phyloP scores from a whole-genome alignment of 768 basidiomycete species.

The Calocera cornea region DNA sequence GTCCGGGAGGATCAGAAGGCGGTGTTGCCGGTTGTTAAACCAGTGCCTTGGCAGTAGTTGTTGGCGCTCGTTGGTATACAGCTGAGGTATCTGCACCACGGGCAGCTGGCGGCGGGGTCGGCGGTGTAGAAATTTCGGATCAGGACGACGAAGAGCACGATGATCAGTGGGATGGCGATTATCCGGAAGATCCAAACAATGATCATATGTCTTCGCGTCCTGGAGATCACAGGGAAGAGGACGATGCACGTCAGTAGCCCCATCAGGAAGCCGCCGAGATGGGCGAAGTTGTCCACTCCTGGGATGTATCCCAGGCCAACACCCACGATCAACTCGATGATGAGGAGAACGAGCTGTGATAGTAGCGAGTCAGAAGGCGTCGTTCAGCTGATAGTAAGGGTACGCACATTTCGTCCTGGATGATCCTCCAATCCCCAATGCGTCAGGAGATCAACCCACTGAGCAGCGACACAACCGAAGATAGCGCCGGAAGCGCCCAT shows the following conservation, averaged over 20 bases:
- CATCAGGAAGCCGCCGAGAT: constrained; percentile 78
- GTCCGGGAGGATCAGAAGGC: constrained; percentile 5
- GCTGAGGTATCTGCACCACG: constrained; percentile 78
- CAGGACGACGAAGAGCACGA: constrained; percentile 72
- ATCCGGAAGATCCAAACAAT: constrained; percentile 64
- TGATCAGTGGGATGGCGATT: constrained; percentile 55
- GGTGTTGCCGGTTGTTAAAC: constrained; percentile 6
- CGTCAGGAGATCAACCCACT: constrained; percentile 75
- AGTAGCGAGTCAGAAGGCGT: neutral
- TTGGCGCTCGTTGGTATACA: constrained; percentile 61
- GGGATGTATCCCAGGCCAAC: constrained; percentile 57
- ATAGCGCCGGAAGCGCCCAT: constrained; percentile 89
- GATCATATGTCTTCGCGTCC: constrained; percentile 53
- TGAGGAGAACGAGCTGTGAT: constrained; percentile 62
- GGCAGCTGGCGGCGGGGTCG: constrained; percentile 73
- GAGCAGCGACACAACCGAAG: constrained; percentile 69
- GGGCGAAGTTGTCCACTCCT: constrained; percentile 89
- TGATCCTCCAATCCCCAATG: constrained; percentile 85
- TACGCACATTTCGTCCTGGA: constrained; percentile 59
- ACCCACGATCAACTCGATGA: constrained; percentile 75
- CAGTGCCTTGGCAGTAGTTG: constrained; percentile 26
- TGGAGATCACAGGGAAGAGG: constrained; percentile 81
- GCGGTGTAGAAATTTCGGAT: constrained; percentile 80
- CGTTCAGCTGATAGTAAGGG: neutral
- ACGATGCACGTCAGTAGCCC: constrained; percentile 63